A percentile compares a stretch with the other conserved stretches of the same genome.
Evolutionary conservation across 23 red algal species (phyloP).

Genomic region (Porphyridium purpureum): DNA sequence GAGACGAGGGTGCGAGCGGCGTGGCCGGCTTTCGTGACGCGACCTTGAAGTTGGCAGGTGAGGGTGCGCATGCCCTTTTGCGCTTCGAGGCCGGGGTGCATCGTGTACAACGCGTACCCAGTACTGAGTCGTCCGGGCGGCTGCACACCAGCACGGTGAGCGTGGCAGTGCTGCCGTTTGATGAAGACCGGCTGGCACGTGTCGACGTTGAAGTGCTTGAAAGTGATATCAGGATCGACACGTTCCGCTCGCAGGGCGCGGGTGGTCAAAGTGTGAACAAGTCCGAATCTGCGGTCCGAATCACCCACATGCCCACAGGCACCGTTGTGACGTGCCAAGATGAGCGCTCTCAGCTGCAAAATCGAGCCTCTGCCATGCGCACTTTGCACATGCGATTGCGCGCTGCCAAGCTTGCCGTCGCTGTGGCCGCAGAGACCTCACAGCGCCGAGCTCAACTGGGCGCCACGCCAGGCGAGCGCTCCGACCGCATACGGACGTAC

Average conservation of each 20-base stretch:
- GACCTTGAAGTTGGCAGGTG: constrained; percentile 26
- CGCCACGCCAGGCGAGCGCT: constrained; percentile 33
- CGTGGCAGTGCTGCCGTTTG: constrained; percentile 64
- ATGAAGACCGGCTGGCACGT: constrained; percentile 10
- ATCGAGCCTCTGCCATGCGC: too few relatives aligned
- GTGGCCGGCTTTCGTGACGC: constrained; percentile 33
- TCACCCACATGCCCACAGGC: constrained; percentile 73
- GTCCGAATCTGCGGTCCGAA: constrained; percentile 71
- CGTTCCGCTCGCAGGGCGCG: constrained; percentile 70
- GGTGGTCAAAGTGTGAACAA: constrained; percentile 96
- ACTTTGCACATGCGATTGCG: too few relatives aligned
- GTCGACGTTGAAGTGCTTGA: background rate
- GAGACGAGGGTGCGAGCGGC: constrained; percentile 2
- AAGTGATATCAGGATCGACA: constrained; percentile 37
- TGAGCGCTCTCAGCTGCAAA: constrained; percentile 59
- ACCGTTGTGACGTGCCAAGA: constrained; percentile 50
- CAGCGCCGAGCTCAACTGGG: constrained; percentile 63
- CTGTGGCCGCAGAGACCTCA: too few relatives aligned
- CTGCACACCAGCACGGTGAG: constrained; percentile 68
- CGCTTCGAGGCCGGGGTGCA: constrained; percentile 75
- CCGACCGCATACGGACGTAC: constrained; percentile 78
- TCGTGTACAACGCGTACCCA: constrained; percentile 84
- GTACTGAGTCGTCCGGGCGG: constrained; percentile 74
- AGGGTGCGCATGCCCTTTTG: constrained; percentile 10
- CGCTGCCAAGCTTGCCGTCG: too few relatives aligned